phyloP scores from a whole-genome alignment of 768 basidiomycete genomes.

The Phlebiopsis flavidoalba region DNA sequence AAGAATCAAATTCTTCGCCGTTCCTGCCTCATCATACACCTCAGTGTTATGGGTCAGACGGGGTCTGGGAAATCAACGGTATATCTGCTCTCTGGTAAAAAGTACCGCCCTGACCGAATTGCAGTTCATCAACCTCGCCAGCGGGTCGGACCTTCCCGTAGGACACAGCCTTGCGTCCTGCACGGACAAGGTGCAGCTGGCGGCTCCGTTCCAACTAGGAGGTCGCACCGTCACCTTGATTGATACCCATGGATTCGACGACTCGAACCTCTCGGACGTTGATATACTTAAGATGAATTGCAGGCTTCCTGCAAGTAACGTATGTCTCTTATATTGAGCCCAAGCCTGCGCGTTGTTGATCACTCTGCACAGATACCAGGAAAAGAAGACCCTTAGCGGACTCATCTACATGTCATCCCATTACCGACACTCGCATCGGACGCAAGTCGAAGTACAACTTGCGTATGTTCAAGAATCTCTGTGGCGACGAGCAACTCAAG shows the following conservation, averaged over 20 bases:
- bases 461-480: slow-evolving; percentile 45
- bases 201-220: slow-evolving; percentile 42
- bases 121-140: slow-evolving; percentile 25
- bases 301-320: slow-evolving; percentile 7
- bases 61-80: slow-evolving; percentile 19
- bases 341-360: slow-evolving; percentile 19
- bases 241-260: slow-evolving; percentile 60
- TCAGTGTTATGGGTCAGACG: slow-evolving; percentile 17
- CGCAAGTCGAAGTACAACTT: slow-evolving; percentile 32
- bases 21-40: not conserved
- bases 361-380: slow-evolving; percentile 9
- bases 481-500: slow-evolving; percentile 42
- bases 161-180: slow-evolving; percentile 47
- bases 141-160: slow-evolving; percentile 40
- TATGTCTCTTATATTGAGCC: not conserved
- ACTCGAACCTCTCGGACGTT: slow-evolving; percentile 31
- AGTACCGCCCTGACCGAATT: not conserved
- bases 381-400: slow-evolving; percentile 12
- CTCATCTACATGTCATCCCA: slow-evolving; percentile 20
- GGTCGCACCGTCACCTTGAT: slow-evolving; percentile 37
- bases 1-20: too few relatives aligned
- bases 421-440: slow-evolving; percentile 15
- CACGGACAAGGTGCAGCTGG: slow-evolving; percentile 34
- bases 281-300: slow-evolving; percentile 15
- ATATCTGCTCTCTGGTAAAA: not conserved